Percentiles rank a stretch among this genome's conserved stretches.
Conservation (phyloP, 352 stramenopile species). For the Pythium sukuiense region DNA sequence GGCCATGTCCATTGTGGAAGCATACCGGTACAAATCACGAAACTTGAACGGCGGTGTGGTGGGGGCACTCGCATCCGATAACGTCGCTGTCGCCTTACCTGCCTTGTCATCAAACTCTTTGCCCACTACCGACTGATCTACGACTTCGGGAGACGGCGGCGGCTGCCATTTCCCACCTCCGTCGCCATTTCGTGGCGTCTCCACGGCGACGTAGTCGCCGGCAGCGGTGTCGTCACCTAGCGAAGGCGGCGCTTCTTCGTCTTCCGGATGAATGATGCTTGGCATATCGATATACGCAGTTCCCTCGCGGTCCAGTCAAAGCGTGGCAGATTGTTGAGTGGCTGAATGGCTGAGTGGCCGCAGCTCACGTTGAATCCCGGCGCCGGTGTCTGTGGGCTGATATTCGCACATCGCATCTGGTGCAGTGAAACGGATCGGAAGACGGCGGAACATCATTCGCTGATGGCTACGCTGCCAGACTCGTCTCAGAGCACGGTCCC, state of each 20-base stretch:
- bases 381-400: not conserved
- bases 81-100: not conserved
- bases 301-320: not conserved
- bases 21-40: constrained; percentile 32
- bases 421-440: not conserved
- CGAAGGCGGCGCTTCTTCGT: constrained; percentile 3
- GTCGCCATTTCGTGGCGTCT: constrained; percentile 12
- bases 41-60: constrained; percentile 23
- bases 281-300: constrained; percentile 5
- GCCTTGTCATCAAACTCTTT: constrained; percentile 6
- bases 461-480: not conserved
- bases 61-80: not conserved
- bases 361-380: not conserved
- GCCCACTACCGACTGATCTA: constrained; percentile 3
- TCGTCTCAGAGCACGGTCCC: not conserved
- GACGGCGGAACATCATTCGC: not conserved
- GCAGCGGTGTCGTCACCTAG: not conserved
- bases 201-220: constrained; percentile 8
- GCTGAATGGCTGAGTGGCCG: no score
- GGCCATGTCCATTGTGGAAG: constrained; percentile 23
- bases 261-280: constrained; percentile 21
- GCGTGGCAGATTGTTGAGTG: not conserved
- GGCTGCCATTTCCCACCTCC: constrained; percentile 5
- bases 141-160: constrained; percentile 13
- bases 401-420: not conserved